Conservation (phyloP, 2,329 filamentous ascomycete species). For the Dryadomyces sulphureus region DNA sequence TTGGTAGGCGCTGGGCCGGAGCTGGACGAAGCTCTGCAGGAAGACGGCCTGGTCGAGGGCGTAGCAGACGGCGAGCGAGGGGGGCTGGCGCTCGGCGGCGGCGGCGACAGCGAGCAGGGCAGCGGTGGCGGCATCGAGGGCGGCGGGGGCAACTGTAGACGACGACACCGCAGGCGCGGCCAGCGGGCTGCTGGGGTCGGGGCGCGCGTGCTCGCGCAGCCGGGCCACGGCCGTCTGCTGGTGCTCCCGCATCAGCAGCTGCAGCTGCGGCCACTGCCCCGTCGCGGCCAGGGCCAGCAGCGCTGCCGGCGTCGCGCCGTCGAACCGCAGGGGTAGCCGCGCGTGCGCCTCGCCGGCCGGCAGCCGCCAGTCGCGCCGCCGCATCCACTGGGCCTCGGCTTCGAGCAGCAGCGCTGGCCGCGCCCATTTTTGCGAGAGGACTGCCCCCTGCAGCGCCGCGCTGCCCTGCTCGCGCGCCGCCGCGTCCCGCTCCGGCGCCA, state of each 20-base stretch:
- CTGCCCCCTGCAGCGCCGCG: neutral
- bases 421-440: constrained; percentile 9
- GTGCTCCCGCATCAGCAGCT: neutral
- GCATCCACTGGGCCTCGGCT: constrained; percentile 10
- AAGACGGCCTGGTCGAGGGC: neutral
- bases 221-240: neutral
- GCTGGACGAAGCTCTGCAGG: neutral
- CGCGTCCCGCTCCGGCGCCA: too few relatives aligned
- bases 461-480: constrained; percentile 7
- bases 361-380: neutral
- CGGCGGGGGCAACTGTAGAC: too few relatives aligned
- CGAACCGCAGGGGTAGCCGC: too few relatives aligned
- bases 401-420: constrained; percentile 8
- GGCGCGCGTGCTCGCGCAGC: too few relatives aligned
- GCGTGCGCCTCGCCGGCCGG: neutral
- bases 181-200: too few relatives aligned
- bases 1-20: neutral
- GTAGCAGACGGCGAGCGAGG: too few relatives aligned
- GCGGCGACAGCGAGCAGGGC: too few relatives aligned
- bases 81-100: too few relatives aligned
- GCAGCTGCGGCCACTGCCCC: neutral
- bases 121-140: too few relatives aligned
- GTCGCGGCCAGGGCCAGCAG: too few relatives aligned
- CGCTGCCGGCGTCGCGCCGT: too few relatives aligned
- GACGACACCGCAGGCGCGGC: too few relatives aligned